phyloP scores from a whole-genome alignment of 176 grass and related monocot genomes.

The Saccharum officinarum region DNA sequence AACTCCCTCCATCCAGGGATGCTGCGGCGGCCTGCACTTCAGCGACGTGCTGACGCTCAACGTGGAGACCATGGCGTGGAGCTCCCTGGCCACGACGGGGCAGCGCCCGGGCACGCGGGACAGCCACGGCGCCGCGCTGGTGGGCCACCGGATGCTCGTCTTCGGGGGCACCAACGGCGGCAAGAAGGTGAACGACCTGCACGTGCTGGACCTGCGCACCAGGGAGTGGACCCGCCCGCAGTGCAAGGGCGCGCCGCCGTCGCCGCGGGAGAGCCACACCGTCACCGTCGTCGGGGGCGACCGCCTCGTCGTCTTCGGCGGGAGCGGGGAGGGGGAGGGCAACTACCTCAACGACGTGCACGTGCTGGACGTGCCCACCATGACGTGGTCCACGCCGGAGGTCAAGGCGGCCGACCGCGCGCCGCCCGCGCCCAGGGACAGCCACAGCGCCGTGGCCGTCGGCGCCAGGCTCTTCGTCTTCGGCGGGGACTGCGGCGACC shows the following conservation, averaged over 20 bases:
- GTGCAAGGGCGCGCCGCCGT: constrained; percentile 65
- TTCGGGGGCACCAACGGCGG: constrained; percentile 87
- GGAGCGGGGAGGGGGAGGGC: constrained; percentile 87
- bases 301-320: constrained; percentile 81
- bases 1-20: constrained; percentile 43
- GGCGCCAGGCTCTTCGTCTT: constrained; percentile 70
- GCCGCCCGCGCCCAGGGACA: constrained; percentile 78
- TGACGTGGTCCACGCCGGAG: constrained; percentile 84
- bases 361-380: constrained; percentile 66
- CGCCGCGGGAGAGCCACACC: constrained; percentile 86
- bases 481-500: constrained; percentile 87
- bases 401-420: constrained; percentile 43
- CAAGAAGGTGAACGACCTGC: constrained; percentile 92
- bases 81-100: constrained; percentile 69
- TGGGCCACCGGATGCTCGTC: constrained; percentile 88
- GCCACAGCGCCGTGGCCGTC: constrained; percentile 72
- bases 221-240: constrained; percentile 74
- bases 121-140: constrained; percentile 65
- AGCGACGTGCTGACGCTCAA: constrained; percentile 83
- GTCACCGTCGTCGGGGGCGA: constrained; percentile 53
- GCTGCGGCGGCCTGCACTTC: constrained; percentile 95
- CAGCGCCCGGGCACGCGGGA: constrained; percentile 81
- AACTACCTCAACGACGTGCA: constrained; percentile 96
- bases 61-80: constrained; percentile 88
- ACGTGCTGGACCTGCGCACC: constrained; percentile 74